A percentile compares a stretch with the other conserved stretches of the same genome.
Conservation (phyloP, 148 eudicot species). For the Arctostaphylos glauca region DNA sequence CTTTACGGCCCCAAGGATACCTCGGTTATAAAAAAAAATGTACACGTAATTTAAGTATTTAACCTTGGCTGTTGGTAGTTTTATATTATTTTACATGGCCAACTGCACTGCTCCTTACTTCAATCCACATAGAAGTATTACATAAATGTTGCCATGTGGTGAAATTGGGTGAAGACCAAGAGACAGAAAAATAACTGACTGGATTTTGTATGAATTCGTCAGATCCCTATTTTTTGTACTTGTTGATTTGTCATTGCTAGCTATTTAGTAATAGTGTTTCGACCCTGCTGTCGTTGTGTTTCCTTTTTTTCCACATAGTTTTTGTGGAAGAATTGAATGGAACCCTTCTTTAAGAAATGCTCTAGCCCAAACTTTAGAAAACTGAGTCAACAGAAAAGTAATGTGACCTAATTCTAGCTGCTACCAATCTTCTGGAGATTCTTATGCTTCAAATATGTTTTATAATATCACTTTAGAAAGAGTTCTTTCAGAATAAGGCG, state of each 20-base stretch:
- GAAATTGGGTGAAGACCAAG: not conserved
- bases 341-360: slow-evolving; percentile 37
- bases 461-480: slow-evolving; percentile 62
- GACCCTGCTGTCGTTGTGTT: not conserved
- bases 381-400: slow-evolving; percentile 45
- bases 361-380: slow-evolving; percentile 43
- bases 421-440: slow-evolving; percentile 39
- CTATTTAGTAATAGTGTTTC: not conserved
- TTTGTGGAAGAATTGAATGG: slow-evolving; percentile 41
- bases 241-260: not conserved
- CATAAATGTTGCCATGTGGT: not conserved
- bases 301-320: not conserved
- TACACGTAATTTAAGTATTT: not conserved
- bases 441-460: slow-evolving; percentile 49
- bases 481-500: not conserved
- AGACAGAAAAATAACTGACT: not conserved
- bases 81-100: not conserved
- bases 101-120: not conserved
- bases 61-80: not conserved
- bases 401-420: slow-evolving; percentile 29
- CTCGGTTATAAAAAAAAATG: not conserved
- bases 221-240: not conserved
- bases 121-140: not conserved
- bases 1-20: too few species aligned
- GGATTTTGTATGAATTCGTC: not conserved